Percentiles rank a stretch among this genome's conserved stretches.
Conservation (phyloP, 192 early-diverging fungal species). For the Rhizoclosmatium globosum region DNA sequence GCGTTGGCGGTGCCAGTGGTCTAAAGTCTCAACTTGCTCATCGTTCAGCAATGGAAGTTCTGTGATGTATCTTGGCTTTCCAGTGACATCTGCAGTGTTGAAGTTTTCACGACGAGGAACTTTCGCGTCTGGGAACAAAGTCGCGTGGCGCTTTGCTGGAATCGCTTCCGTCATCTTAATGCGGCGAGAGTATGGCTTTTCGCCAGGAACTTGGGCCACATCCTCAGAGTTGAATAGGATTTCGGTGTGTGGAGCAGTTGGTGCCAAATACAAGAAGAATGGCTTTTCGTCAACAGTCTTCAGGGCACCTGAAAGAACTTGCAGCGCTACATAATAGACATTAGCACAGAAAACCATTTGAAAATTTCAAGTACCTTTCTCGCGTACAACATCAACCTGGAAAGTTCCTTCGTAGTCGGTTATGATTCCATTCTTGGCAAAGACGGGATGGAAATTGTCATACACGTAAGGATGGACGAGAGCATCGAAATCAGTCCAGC, state of each 20-base stretch:
- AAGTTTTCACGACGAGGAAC: constrained; percentile 66
- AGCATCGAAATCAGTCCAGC: constrained; percentile 44
- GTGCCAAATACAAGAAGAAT: constrained; percentile 61
- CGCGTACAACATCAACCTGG: constrained; percentile 56
- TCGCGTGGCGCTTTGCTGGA: constrained; percentile 65
- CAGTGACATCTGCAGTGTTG: constrained; percentile 57
- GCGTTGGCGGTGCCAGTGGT: constrained; percentile 60
- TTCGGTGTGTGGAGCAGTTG: constrained; percentile 67
- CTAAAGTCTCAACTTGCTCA: constrained; percentile 6
- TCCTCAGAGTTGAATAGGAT: not conserved
- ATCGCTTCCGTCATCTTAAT: constrained; percentile 54
- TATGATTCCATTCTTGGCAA: constrained; percentile 59
- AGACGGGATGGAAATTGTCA: constrained; percentile 62
- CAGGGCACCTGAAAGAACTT: not conserved
- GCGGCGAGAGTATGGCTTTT: not conserved
- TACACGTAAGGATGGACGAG: constrained; percentile 68
- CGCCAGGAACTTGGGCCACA: not conserved
- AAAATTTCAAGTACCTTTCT: constrained; percentile 23
- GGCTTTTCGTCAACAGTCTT: constrained; percentile 30
- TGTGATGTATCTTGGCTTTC: constrained; percentile 63
- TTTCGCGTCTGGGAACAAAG: constrained; percentile 61
- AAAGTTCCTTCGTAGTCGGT: constrained; percentile 55
- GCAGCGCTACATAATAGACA: not conserved
- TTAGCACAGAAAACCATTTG: not conserved
- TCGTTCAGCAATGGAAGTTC: constrained; percentile 49